Evolutionary conservation across 495 filamentous ascomycete species (phyloP), one percentile per base, ranked within the genome.

Genomic region (Lasiosphaeria ovina): DNA sequence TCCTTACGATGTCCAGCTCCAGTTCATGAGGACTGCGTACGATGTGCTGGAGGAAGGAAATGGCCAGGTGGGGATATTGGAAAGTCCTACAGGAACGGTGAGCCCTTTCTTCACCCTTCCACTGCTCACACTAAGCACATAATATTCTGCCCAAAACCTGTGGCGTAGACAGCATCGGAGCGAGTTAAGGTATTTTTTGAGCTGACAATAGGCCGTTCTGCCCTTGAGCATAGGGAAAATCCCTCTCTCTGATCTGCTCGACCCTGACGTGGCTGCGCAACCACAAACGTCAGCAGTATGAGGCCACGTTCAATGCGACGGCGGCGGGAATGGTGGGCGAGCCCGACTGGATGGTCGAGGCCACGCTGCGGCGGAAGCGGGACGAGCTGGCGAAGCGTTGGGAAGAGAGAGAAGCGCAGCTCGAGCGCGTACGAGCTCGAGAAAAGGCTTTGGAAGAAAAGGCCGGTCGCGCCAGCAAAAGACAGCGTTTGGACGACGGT

Each of bases 251-350:
- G 24, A 96, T 98, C 63, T 98, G 94, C 76, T 88, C 87, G 54
- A 85, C 94, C 38, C 75, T 98, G 63, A 97, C 94, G 1, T 98
- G 94, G 95, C 79, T 98, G 8, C 89, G 94, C 50, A 85, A 92
- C 63, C 84, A 92, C 73, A 93, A 96, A 73, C 83, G 84, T 38
- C 80, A 80, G 59, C 74, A 62, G 0, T 86, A 92, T 59, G 84
- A 90, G 52, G 78, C 66, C 34, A 78, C 66, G 1, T 69, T 75
- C 52, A 50, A 70, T 1, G 61, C 65, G 2, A 65, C 64, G 3
- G 66, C 62, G 2, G 55, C 66, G 58, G 74, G 68, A 66, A 88
- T 89, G 69, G 81, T 82, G 34, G 85, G 88, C 65, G 93, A 97
- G 62, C 94, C 95, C 10, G 85, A 87, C 33, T 98, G 94, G 94